Evolutionary conservation across 495 filamentous ascomycete species (phyloP).

Genomic region (Lasiosphaeria ovina): DNA sequence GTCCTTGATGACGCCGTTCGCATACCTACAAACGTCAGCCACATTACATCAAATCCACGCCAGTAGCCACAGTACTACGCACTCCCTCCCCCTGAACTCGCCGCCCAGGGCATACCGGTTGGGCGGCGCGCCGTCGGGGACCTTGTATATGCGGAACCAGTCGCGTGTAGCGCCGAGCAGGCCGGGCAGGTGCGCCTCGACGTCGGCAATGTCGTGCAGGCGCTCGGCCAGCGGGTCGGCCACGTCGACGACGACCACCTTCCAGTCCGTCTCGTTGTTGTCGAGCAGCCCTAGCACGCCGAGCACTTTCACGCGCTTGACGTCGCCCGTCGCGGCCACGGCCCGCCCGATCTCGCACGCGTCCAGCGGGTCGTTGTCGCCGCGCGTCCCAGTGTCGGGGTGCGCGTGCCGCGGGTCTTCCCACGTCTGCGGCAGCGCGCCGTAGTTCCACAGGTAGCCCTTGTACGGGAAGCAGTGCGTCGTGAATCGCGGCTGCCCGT

Average conservation of each 20-base stretch:
- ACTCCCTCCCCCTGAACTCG: conserved; percentile 9
- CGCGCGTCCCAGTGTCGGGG: conserved; percentile 8
- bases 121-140: conserved; percentile 18
- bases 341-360: conserved; percentile 19
- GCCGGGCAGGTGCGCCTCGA: conserved; percentile 26
- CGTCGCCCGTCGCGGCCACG: conserved; percentile 13
- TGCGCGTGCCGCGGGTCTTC: conserved; percentile 18
- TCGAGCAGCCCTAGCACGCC: conserved; percentile 35
- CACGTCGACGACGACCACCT: conserved; percentile 31
- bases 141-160: conserved; percentile 29
- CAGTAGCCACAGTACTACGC: neutral
- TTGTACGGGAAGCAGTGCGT: conserved; percentile 26
- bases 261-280: conserved; percentile 38
- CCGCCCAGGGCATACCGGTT: conserved; percentile 24
- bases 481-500: conserved; percentile 18
- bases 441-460: conserved; percentile 31
- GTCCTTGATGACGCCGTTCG: conserved; percentile 17
- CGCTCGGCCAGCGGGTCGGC: conserved; percentile 22
- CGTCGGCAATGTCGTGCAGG: conserved; percentile 29
- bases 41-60: neutral
- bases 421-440: conserved; percentile 29
- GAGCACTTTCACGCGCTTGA: conserved; percentile 28
- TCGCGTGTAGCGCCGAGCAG: conserved; percentile 26
- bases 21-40: conserved; percentile 14
- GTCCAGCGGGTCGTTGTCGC: conserved; percentile 31